A percentile compares a stretch with the other conserved stretches of the same genome.
phyloP scores from a whole-genome alignment of 2,329 filamentous ascomycete species.

The Cercospora zeae-maydis region DNA sequence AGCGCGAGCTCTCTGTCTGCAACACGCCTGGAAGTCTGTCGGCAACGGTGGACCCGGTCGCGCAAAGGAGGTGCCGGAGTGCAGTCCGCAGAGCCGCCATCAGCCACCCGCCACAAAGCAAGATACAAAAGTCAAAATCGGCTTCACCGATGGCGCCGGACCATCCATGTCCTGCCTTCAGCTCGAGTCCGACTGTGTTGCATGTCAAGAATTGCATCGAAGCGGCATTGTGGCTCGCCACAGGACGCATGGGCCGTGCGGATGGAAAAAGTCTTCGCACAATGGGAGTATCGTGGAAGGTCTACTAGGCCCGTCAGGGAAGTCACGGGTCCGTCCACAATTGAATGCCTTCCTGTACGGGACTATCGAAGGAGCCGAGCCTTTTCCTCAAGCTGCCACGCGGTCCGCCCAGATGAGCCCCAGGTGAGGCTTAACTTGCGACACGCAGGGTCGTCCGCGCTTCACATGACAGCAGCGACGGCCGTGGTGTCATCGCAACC shows the following conservation, averaged over 20 bases:
- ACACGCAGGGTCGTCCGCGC: background rate
- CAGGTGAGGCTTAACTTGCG: background rate
- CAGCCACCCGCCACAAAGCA: too few relatives aligned
- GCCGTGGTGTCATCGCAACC: background rate
- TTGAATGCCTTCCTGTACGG: background rate
- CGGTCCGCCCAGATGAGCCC: background rate
- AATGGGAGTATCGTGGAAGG: background rate
- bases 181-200: background rate
- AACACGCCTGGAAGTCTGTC: too few relatives aligned
- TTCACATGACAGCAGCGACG: background rate
- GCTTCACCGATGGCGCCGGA: background rate
- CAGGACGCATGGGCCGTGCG: too few relatives aligned
- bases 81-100: background rate
- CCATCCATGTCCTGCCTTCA: background rate
- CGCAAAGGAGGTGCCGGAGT: background rate
- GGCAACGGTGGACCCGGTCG: background rate
- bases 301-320: background rate
- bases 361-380: background rate
- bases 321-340: background rate
- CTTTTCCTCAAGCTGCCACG: background rate
- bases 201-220: background rate
- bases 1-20: too few relatives aligned
- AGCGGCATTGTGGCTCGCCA: background rate
- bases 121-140: background rate
- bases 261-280: too few relatives aligned